These are phyloP conservation scores for Phyllosticta paracitricarpa DNA, from an alignment of 2,329 filamentous ascomycete species.

Conservation along the genomic window DNA sequence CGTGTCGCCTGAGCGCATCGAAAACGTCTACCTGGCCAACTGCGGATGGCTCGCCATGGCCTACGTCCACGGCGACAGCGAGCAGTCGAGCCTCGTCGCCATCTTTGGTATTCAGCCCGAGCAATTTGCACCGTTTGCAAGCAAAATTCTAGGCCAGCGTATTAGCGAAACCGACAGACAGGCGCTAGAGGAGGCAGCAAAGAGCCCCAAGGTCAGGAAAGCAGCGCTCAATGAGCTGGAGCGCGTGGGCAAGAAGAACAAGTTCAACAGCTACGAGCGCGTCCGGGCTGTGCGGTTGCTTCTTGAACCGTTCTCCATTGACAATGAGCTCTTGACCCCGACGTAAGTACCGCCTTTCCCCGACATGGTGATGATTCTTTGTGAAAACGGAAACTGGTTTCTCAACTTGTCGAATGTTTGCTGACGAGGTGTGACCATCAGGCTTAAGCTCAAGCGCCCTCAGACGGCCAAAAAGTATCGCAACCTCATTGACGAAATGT, in stretches of 20 bases:
- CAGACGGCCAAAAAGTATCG: constrained; percentile 55
- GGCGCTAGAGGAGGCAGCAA: constrained; percentile 56
- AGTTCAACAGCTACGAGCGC: constrained; percentile 86
- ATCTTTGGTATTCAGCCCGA: constrained; percentile 84
- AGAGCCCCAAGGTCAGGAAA: constrained; percentile 60
- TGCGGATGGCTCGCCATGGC: constrained; percentile 67
- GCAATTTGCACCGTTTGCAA: constrained; percentile 70
- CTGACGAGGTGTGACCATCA: constrained; percentile 23
- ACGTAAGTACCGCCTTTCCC: constrained; percentile 52
- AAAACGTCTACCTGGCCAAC: constrained; percentile 85
- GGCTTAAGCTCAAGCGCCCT: constrained; percentile 62
- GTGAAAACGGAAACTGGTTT: not conserved
- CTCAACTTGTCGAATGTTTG: not conserved
- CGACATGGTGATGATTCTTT: not conserved
- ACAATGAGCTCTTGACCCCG: constrained; percentile 81
- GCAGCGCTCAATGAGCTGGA: constrained; percentile 73
- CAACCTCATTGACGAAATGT: constrained; percentile 48
- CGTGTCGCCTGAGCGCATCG: constrained; percentile 91
- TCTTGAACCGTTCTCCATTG: constrained; percentile 83
- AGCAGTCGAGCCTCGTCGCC: constrained; percentile 71
- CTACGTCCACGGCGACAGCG: constrained; percentile 83
- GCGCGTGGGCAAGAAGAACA: constrained; percentile 66
- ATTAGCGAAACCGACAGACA: constrained; percentile 55
- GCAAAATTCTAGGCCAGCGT: constrained; percentile 60
- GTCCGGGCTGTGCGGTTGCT: constrained; percentile 65